Evolutionary conservation across 495 filamentous ascomycete genomes (phyloP).

Genomic region (Daldinia bambusicola): DNA sequence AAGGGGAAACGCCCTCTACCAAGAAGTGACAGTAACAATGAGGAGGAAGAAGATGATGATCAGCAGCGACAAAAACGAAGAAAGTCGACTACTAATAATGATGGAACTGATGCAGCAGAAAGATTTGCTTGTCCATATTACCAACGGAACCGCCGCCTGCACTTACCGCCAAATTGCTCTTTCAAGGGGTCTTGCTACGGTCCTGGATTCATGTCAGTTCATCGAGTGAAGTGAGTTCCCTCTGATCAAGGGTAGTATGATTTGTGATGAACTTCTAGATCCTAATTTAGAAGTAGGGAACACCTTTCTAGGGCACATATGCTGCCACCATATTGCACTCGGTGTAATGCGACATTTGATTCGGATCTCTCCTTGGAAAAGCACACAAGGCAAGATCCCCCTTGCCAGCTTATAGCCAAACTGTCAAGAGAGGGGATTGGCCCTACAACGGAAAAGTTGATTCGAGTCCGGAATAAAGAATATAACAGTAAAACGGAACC

Average conservation of each 20-base stretch:
- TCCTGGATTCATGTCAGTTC: not conserved
- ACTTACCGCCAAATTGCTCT: not conserved
- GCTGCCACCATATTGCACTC: constrained; percentile 14
- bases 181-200: not conserved
- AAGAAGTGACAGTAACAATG: not conserved
- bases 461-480: not conserved
- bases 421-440: not conserved
- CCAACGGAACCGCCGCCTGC: not conserved
- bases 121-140: constrained; percentile 4
- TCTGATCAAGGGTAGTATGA: not conserved
- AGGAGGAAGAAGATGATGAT: not conserved
- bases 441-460: not conserved
- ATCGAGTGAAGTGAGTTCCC: not conserved
- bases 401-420: constrained; percentile 20
- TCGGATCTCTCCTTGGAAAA: constrained; percentile 15
- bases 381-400: constrained; percentile 20
- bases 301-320: constrained; percentile 8
- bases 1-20: not conserved
- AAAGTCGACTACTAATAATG: not conserved
- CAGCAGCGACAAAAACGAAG: constrained; percentile 1
- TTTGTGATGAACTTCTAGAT: not conserved
- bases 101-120: not conserved
- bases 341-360: constrained; percentile 9
- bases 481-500: not conserved
- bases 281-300: not conserved